These are phyloP conservation scores for Periconia macrospinosa DNA, from an alignment of 2,329 filamentous ascomycete species.

Conservation along the genomic window DNA sequence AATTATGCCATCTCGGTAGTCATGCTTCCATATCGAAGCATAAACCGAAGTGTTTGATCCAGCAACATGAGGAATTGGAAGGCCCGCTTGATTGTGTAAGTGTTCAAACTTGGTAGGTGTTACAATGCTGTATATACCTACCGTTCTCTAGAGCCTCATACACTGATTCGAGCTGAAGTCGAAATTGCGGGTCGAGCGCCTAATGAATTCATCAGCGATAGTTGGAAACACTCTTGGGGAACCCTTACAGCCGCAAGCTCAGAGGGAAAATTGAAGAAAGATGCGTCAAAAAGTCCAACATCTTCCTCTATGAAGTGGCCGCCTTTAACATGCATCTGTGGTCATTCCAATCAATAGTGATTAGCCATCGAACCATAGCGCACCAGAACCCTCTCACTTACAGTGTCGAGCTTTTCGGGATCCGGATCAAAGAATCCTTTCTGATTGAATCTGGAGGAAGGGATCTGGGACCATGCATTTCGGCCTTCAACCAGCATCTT, in stretches of 20 bases:
- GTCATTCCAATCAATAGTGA: no score
- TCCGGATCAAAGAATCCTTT: not conserved
- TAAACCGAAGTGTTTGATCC: not conserved
- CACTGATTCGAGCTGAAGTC: conserved; percentile 19
- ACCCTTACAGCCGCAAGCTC: conserved; percentile 1
- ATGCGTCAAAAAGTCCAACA: conserved; percentile 8
- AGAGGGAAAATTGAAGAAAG: conserved; percentile 11
- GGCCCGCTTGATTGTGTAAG: conserved; percentile 2
- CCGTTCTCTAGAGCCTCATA: conserved; percentile 42
- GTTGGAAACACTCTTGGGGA: no score
- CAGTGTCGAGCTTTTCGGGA: not conserved
- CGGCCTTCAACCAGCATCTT: conserved; percentile 17
- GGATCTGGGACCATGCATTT: not conserved
- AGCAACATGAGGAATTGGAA: conserved; percentile 14
- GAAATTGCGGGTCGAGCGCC: conserved; percentile 20
- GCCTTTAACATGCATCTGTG: conserved; percentile 4
- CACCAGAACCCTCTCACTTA: no score
- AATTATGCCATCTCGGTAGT: not conserved
- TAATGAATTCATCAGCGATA: no score
- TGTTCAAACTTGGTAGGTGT: conserved; percentile 9
- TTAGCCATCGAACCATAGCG: no score
- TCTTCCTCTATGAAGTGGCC: conserved; percentile 9
- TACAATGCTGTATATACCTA: conserved; percentile 18
- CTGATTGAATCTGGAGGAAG: not conserved
- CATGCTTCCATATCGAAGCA: not conserved